These are phyloP conservation scores for Lentinula lateritia DNA, from an alignment of 768 basidiomycete species.

Conservation along the genomic window DNA sequence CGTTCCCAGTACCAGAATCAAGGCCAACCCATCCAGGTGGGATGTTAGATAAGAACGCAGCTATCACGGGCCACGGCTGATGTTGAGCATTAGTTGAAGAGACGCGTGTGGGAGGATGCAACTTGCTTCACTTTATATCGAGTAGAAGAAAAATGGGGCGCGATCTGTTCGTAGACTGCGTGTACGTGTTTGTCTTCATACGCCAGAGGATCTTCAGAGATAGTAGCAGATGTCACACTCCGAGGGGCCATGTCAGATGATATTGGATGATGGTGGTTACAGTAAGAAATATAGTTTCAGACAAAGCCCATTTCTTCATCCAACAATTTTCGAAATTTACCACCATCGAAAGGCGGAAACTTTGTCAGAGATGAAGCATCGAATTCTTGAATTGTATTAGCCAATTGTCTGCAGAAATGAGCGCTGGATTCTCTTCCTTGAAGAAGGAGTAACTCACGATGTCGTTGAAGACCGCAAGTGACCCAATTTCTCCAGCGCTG, in stretches of 20 bases:
- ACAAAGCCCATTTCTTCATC: slow-evolving; percentile 79
- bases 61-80: slow-evolving; percentile 89
- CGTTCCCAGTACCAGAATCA: slow-evolving; percentile 95
- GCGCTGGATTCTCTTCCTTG: not conserved
- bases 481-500: slow-evolving; percentile 50
- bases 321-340: slow-evolving; percentile 58
- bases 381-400: slow-evolving; percentile 43
- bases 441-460: slow-evolving; percentile 38
- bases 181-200: slow-evolving; percentile 82
- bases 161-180: slow-evolving; percentile 78
- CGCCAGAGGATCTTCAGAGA: slow-evolving; percentile 43
- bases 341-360: slow-evolving; percentile 67
- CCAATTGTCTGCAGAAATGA: slow-evolving; percentile 40
- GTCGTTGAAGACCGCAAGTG: slow-evolving; percentile 55
- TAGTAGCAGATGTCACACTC: slow-evolving; percentile 30
- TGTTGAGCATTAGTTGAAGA: not conserved
- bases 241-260: slow-evolving; percentile 14
- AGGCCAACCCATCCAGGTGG: slow-evolving; percentile 80
- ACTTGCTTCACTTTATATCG: slow-evolving; percentile 69
- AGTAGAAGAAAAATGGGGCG: slow-evolving; percentile 82
- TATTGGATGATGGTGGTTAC: not conserved
- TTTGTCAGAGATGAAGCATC: slow-evolving; percentile 38
- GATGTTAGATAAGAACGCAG: slow-evolving; percentile 63
- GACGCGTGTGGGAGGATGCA: not conserved
- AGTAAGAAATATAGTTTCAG: slow-evolving; percentile 14